Evolutionary conservation across 441 rosid genomes (phyloP), one percentile per base, ranked within the genome.

Genomic region (Erysimum cheiri): DNA sequence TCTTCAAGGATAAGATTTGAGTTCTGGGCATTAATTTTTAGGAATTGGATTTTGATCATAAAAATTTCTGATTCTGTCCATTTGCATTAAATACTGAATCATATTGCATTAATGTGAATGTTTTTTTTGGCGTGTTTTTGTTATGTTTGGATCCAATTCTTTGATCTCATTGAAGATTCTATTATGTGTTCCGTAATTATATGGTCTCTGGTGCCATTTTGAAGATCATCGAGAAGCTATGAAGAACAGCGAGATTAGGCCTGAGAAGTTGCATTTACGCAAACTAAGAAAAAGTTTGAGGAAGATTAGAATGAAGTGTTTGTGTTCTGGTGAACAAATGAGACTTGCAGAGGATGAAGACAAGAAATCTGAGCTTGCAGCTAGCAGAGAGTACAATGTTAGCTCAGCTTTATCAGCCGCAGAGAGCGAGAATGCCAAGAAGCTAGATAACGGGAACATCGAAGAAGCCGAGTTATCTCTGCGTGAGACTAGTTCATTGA

Each of bases 401-500:
- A 55, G 77, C 40, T 83, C 83, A 52, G 80, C 68, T 67, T 74
- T 70, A 71, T 88, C 90, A 66, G 76, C 87, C 39, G 80, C 74
- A 22, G 77, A 78, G 37, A 82, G 85, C 41, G 94, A 80, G 43
- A 70, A 53, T n/a, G 82, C 80, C 58, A 84, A 60, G 69, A 85
- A 78, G 61, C 80, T 80, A 26, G 90, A 88, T 56, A 67, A 77
- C 17, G 70, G 85, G 39, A 88, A 92, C 62, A 87, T 92, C 17
- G 96, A 92, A 69, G 98, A 92, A 85, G 98, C 96, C 2, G 98
- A 92, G 79, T 82, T 85, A 47, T 85, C 92, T 63, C 86, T 92
- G 52, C 96, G 96, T 26, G 96, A 88, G 78, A 85, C 86, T 6
- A 85, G 89, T 77, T 92, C 88, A 9, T 74, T 92, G 69, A 92